Evolutionary conservation across 2,329 filamentous ascomycete genomes (phyloP), one percentile per base, ranked within the genome.

Genomic region (Ascochyta viciae-villosae): DNA sequence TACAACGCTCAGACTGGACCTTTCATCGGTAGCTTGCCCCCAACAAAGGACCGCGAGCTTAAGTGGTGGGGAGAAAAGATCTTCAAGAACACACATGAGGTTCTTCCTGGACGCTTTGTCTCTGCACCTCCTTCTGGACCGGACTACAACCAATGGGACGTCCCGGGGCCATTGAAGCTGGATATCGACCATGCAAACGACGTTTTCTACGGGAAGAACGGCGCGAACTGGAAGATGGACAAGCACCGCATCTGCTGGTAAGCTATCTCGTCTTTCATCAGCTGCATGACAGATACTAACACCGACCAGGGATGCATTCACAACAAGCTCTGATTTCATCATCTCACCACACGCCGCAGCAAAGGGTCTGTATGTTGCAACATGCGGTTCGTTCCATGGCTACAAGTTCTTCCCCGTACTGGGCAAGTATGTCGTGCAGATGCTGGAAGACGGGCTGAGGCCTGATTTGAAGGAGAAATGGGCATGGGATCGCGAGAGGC

Each of bases 161-260:
- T 88, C 64, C 69, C 86, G 0, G 74, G 74, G 1, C 73, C 74
- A 19, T 77, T 89, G 9, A 84, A 86, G 68, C 75, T 84, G 38
- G 86, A 89, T 57, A 84, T 89, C 35, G 69, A 79, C n/a, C 75
- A 83, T 40, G 81, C 84, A 2, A 84, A 82, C 52, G 74, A 81
- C 41, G 78, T 84, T 1, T 87, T 87, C 60, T 89, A 87, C 61
- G 87, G 86, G 8, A 79, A 81, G 44, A 81, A 82, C 19, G 81
- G 82, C 29, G 79, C 78, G 12, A 68, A 74, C 39, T 88, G 84
- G 85, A 81, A 83, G 59, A 81, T 87, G 72, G 82, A 82, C 52
- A 84, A 87, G 66, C 82, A 87, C 66, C 81, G 87, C 6, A 85
- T 89, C 55, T 89, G 87, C 80, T 89, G 87, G 87, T 88, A 72